A percentile compares a stretch with the other conserved stretches of the same genome.
phyloP scores from a whole-genome alignment of 2,329 filamentous ascomycete genomes.

The Madurella fahalii region DNA sequence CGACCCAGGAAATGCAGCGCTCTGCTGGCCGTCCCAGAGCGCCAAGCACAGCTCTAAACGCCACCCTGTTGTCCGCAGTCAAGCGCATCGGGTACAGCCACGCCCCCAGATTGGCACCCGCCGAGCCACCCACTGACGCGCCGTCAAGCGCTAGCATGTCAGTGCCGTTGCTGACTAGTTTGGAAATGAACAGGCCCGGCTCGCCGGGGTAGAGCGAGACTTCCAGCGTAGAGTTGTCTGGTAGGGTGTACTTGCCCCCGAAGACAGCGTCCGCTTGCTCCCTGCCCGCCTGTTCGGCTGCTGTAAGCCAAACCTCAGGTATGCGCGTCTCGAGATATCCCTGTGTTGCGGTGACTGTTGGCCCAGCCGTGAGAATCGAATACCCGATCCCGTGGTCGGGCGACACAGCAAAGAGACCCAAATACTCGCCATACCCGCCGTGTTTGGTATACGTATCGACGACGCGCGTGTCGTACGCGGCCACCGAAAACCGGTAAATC shows the following conservation, averaged over 20 bases:
- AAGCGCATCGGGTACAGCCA: slow-evolving; percentile 19
- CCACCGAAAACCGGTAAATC: slow-evolving; percentile 30
- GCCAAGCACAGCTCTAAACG: slow-evolving; percentile 15
- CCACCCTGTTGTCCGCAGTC: slow-evolving; percentile 6
- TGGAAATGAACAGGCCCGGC: slow-evolving; percentile 9
- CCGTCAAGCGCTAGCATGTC: slow-evolving; percentile 6
- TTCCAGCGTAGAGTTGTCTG: background rate
- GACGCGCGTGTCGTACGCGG: slow-evolving; percentile 21
- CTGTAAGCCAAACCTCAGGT: slow-evolving; percentile 10
- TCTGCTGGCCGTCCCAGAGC: slow-evolving; percentile 3
- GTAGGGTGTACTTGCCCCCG: slow-evolving; percentile 13
- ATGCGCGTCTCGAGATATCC: slow-evolving; percentile 7
- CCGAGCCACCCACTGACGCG: background rate
- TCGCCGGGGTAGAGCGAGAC: background rate
- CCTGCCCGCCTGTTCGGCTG: slow-evolving; percentile 16
- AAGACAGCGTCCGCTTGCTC: slow-evolving; percentile 8
- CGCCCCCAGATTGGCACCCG: background rate
- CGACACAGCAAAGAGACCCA: slow-evolving; percentile 18
- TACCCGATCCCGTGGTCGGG: slow-evolving; percentile 24
- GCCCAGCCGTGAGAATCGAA: slow-evolving; percentile 24
- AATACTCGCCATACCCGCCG: slow-evolving; percentile 22
- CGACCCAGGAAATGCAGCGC: slow-evolving; percentile 11
- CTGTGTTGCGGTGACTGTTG: background rate
- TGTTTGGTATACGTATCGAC: slow-evolving; percentile 26
- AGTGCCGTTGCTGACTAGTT: slow-evolving; percentile 13